Evolutionary conservation across 257 asterid genomes (phyloP), one percentile per base, ranked within the genome.

Genomic region (Nyctanthes arbortristis): DNA sequence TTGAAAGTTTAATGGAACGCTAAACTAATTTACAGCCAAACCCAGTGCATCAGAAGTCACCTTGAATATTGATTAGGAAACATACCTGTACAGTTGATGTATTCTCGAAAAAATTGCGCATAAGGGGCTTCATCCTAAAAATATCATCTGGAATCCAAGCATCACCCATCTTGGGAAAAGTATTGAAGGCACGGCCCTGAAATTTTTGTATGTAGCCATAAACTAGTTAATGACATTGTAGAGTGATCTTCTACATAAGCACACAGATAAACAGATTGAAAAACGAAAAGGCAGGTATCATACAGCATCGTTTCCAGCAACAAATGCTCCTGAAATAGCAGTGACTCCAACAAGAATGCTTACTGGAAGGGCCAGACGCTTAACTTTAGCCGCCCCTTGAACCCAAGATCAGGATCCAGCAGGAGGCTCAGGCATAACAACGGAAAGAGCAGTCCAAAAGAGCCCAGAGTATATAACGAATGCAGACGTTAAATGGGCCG

Each of bases 291-390:
- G 57, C 62, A 0, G 49, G 75, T 31, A 59, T 75, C 96, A 55
- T 80, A 93, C 99, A 66, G 97, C 99, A 57, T 93, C 99, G 77
- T 93, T 93, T 71, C 97, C 99, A 49, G 99, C 99, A 72, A 93
- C 99, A 81, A 93, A 93, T 73, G 99, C 97, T 76, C 97, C 97
- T 0, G 99, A 93, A 70, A 93, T 73, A 5, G 97, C 99, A 45
- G 97, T 91, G 45, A 90, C 39, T 52, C 96, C 98, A 52, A 90
- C 98, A 30, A 93, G 89, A 66, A 93, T 76, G 70, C 94, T 84
- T 45, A 85, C 88, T 36, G 97, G 98, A 65, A 89, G 81, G 45
- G 87, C 97, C 68, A 93, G 77, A 64, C 86, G 89, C 85, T 73
- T 87, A 67, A 90, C 92, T 80, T 87, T 90, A 56, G 98, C 97